Evolutionary conservation across 192 early-diverging fungal species (phyloP), one percentile per base, ranked within the genome.

Genomic region (Coemansia sp.): DNA sequence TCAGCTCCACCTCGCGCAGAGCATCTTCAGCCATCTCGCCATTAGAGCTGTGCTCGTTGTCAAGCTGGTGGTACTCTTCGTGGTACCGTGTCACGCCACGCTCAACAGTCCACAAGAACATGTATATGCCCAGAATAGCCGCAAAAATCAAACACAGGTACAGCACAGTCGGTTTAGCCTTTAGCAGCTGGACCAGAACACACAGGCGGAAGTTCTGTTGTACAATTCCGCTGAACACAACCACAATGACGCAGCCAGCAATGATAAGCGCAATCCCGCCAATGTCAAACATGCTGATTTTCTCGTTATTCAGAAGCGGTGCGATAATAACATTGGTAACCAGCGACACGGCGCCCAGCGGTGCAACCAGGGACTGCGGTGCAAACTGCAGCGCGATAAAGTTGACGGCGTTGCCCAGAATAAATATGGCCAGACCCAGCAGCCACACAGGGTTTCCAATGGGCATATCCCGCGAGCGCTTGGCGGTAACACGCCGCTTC

Each of bases 291-390:
- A 77, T 64, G 4, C 84, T 77, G 40, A 89, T 84, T 27, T 75
- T 76, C 54, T 92, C 89, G 58, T 85, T 81, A 72, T 92, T 90
- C 44, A 92, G 73, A 6, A 88, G 55, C 2, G 91, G 91, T 6
- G 91, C 91, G 16, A 89, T 71, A 45, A 92, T 85, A 27, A 91
- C 86, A 53, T 92, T 92, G 2, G 87, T 83, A 12, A 92, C 89
- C n/a, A 92, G 77, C 0, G 91, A 86, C 11, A 91, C 83, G 14
- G 86, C 87, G 8, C 89, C 87, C n/a, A 92, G 74, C 2, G 91
- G 87, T 0, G 88, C 91, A 8, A 89, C 83, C 29, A 92, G 64
- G 6, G 91, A 92, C 71, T 92, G 91, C 0, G 91, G 85, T 9
- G 91, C 91, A 71, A 90, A 92, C 54, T 90, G 85, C 45, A 92